A percentile compares a stretch with the other conserved stretches of the same genome.
Evolutionary conservation across 495 filamentous ascomycete species (phyloP).

Genomic region (Amniculicola lignicola): DNA sequence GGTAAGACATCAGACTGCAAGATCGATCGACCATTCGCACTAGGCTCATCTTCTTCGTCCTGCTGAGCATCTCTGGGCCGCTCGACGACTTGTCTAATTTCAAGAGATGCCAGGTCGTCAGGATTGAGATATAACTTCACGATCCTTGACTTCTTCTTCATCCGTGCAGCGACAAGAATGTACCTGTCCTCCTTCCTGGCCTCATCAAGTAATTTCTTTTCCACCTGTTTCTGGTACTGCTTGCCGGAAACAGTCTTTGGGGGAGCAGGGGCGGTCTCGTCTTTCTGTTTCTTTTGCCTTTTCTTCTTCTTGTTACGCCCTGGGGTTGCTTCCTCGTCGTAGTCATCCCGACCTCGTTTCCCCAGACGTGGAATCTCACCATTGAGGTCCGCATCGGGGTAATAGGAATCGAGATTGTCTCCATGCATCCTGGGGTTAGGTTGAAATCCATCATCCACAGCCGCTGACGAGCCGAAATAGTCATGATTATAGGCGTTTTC

Average conservation of each 20-base stretch:
- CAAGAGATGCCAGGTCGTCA: slow-evolving; percentile 19
- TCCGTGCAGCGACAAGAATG: slow-evolving; percentile 39
- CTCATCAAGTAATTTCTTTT: slow-evolving; percentile 40
- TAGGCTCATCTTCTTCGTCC: slow-evolving; percentile 7
- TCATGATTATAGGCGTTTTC: slow-evolving; percentile 4
- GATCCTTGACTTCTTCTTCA: slow-evolving; percentile 39
- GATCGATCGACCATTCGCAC: slow-evolving; percentile 20
- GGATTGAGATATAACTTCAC: slow-evolving; percentile 33
- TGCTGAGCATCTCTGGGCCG: not conserved
- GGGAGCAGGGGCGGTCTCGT: slow-evolving; percentile 21
- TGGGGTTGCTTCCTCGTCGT: slow-evolving; percentile 26
- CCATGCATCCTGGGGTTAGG: slow-evolving; percentile 19
- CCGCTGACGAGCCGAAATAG: slow-evolving; percentile 1
- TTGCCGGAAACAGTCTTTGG: slow-evolving; percentile 38
- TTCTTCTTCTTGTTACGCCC: slow-evolving; percentile 31
- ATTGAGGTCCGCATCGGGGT: slow-evolving; percentile 25
- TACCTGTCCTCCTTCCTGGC: slow-evolving; percentile 41
- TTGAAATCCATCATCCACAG: slow-evolving; percentile 6
- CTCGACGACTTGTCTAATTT: not conserved
- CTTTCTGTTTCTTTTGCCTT: slow-evolving; percentile 31
- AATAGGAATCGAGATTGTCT: slow-evolving; percentile 10
- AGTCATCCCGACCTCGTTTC: slow-evolving; percentile 29
- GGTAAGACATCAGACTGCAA: slow-evolving; percentile 35
- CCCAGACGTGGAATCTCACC: slow-evolving; percentile 21
- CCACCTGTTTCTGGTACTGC: slow-evolving; percentile 42